Conservation (phyloP, 139 green algal species). For the Yamagishiella unicocca region DNA sequence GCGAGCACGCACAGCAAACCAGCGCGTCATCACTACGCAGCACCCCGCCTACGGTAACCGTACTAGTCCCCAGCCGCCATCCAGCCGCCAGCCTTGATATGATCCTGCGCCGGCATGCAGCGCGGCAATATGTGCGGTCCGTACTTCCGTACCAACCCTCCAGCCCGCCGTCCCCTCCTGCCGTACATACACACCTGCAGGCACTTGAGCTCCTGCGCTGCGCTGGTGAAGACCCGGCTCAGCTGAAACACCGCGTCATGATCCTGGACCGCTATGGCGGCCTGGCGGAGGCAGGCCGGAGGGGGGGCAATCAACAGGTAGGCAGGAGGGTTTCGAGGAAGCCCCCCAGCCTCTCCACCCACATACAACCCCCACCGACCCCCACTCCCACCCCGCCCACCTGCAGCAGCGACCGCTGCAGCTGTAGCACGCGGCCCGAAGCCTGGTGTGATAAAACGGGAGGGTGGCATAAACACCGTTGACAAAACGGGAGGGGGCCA, state of each 20-base stretch:
- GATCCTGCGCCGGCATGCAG: too few relatives aligned
- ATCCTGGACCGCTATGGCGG: conserved; percentile 42
- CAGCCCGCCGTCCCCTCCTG: neutral
- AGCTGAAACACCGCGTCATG: conserved; percentile 8
- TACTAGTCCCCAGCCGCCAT: too few relatives aligned
- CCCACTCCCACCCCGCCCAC: neutral
- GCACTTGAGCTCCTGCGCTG: conserved; percentile 56
- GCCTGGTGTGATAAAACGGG: neutral
- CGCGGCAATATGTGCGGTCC: too few relatives aligned
- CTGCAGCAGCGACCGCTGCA: conserved; percentile 37
- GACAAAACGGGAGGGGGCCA: neutral
- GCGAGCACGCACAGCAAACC: too few relatives aligned
- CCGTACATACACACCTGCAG: conserved; percentile 46
- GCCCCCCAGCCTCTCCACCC: neutral
- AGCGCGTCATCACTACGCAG: too few relatives aligned
- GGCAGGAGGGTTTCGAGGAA: neutral
- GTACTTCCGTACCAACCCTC: too few relatives aligned
- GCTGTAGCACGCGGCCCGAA: conserved; percentile 48
- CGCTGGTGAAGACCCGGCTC: conserved; percentile 25
- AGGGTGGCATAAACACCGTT: neutral
- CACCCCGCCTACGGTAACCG: too few relatives aligned
- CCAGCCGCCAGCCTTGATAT: too few relatives aligned
- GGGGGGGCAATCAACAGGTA: neutral
- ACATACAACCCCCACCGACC: neutral
- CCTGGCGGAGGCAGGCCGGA: neutral